Evolutionary conservation across 108 stramenopile genomes (phyloP).

Genomic region (Discostella stelligeroides): DNA sequence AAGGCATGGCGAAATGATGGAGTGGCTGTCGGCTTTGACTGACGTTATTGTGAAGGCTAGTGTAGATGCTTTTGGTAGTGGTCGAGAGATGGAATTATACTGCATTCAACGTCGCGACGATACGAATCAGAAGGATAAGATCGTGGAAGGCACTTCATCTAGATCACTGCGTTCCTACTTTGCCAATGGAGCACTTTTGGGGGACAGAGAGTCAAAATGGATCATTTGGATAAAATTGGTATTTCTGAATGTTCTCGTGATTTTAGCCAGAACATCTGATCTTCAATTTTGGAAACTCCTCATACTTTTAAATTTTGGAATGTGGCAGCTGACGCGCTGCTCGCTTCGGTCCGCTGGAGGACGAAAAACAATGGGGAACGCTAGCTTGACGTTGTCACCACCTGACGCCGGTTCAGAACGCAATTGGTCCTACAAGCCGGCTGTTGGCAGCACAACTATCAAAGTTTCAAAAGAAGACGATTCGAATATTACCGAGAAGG

Average conservation of each 20-base stretch:
- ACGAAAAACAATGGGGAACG: not conserved
- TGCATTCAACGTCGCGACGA: slow-evolving; percentile 15
- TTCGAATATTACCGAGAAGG: slow-evolving; percentile 53
- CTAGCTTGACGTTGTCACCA: not conserved
- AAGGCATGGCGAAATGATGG: slow-evolving; percentile 64
- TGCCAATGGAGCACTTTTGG: slow-evolving; percentile 39
- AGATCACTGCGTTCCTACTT: not conserved
- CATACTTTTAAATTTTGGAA: slow-evolving; percentile 57
- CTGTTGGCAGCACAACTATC: slow-evolving; percentile 69
- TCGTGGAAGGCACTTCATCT: not conserved
- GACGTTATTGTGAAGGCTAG: slow-evolving; percentile 71
- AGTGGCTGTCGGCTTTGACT: slow-evolving; percentile 75
- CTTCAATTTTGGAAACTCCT: slow-evolving; percentile 68
- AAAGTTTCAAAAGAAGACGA: slow-evolving; percentile 60
- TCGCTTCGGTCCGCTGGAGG: not conserved
- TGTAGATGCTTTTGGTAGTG: slow-evolving; percentile 42
- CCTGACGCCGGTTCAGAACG: not conserved
- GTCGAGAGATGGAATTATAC: slow-evolving; percentile 25
- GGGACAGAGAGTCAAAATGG: not conserved
- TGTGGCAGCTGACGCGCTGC: slow-evolving; percentile 37
- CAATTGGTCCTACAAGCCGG: slow-evolving; percentile 39
- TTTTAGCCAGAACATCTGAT: slow-evolving; percentile 47
- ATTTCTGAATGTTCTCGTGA: slow-evolving; percentile 52
- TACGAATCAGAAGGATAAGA: not conserved
- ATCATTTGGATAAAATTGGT: slow-evolving; percentile 34